Conservation (phyloP, 352 stramenopile species). For the Phytophthora hybrid region DNA sequence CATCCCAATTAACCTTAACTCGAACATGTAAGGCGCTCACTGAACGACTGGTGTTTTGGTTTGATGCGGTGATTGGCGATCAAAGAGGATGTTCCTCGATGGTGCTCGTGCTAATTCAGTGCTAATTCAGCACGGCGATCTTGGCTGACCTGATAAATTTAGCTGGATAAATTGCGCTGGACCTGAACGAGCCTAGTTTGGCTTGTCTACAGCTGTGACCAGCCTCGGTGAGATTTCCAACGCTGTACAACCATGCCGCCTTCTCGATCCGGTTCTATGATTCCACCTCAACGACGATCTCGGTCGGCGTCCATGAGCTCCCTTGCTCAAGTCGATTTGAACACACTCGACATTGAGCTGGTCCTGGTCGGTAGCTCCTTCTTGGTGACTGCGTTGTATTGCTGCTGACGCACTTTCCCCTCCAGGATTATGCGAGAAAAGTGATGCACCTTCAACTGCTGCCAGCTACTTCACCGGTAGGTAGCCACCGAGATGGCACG, state of each 20-base stretch:
- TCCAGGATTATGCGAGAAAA: slow-evolving; percentile 47
- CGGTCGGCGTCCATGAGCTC: slow-evolving; percentile 43
- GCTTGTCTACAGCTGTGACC: background rate
- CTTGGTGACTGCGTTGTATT: background rate
- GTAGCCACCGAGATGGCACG: background rate
- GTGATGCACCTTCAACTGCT: slow-evolving; percentile 45
- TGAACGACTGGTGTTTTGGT: background rate
- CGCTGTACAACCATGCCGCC: slow-evolving; percentile 8
- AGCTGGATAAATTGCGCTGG: background rate
- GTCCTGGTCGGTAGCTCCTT: slow-evolving; percentile 29
- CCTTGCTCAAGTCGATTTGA: slow-evolving; percentile 43
- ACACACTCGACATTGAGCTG: slow-evolving; percentile 35
- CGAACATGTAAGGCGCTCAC: slow-evolving; percentile 20
- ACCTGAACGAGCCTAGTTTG: background rate
- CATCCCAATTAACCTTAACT: slow-evolving; percentile 74
- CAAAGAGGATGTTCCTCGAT: background rate
- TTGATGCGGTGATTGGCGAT: background rate
- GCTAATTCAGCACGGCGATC: slow-evolving; percentile 4
- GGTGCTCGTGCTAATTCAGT: background rate
- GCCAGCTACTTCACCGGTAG: slow-evolving; percentile 28
- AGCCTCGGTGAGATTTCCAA: background rate
- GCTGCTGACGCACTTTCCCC: background rate
- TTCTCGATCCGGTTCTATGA: slow-evolving; percentile 22
- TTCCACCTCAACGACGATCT: slow-evolving; percentile 31
- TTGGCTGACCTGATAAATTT: background rate